Conservation (phyloP, 2,329 filamentous ascomycete genomes). For the Chaetoscypha palmicola region DNA sequence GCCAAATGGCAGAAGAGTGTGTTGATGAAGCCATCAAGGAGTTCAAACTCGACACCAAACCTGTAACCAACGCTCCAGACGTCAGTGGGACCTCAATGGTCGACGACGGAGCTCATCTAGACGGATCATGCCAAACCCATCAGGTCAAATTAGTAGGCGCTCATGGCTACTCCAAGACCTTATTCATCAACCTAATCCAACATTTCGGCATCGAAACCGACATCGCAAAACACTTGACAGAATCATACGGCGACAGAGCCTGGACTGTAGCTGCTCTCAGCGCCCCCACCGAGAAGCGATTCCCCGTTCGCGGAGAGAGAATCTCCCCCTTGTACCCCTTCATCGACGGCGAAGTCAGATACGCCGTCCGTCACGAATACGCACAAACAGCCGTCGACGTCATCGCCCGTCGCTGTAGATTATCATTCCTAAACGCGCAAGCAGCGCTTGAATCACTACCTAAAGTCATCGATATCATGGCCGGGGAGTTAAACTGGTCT, state of each 20-base stretch:
- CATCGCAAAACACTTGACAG: constrained; percentile 79
- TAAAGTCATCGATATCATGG: constrained; percentile 82
- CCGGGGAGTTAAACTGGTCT: constrained; percentile 74
- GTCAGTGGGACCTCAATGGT: constrained; percentile 63
- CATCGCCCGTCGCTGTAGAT: constrained; percentile 71
- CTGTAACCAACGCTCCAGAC: constrained; percentile 53
- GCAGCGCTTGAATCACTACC: constrained; percentile 83
- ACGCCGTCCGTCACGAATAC: constrained; percentile 82
- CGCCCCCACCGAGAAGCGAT: constrained; percentile 67
- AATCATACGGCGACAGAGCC: constrained; percentile 84
- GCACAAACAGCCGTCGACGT: constrained; percentile 88
- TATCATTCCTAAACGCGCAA: constrained; percentile 89
- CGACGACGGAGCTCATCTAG: constrained; percentile 62
- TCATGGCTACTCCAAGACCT: constrained; percentile 80
- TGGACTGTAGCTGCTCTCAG: constrained; percentile 85
- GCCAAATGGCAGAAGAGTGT: constrained; percentile 86
- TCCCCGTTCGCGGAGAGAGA: constrained; percentile 74
- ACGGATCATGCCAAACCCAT: constrained; percentile 77
- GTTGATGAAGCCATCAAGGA: constrained; percentile 71
- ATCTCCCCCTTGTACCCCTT: constrained; percentile 80
- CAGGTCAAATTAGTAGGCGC: constrained; percentile 74
- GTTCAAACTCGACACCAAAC: constrained; percentile 54
- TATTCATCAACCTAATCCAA: constrained; percentile 93
- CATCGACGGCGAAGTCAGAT: constrained; percentile 84
- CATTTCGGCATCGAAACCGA: constrained; percentile 89